Percentiles rank a stretch among this genome's conserved stretches.
Conservation (phyloP, 768 basidiomycete species). For the Pulveroboletus sp. region DNA sequence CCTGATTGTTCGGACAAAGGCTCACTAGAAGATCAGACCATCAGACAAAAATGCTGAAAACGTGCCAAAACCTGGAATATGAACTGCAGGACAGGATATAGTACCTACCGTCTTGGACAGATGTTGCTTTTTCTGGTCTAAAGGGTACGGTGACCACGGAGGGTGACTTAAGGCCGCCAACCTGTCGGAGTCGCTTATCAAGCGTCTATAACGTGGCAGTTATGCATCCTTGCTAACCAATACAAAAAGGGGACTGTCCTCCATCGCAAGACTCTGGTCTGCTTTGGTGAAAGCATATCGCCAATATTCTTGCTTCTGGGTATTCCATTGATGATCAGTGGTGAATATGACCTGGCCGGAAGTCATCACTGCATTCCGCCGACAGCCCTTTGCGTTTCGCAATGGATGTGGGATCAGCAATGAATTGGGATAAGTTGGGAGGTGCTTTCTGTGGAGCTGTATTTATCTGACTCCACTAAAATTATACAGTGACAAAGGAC, state of each 20-base stretch:
- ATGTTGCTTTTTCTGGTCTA: slow-evolving; percentile 53
- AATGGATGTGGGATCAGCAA: slow-evolving; percentile 35
- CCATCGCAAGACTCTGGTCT: slow-evolving; percentile 40
- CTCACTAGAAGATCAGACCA: slow-evolving; percentile 72
- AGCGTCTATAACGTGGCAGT: slow-evolving; percentile 66
- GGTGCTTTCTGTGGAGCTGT: not conserved
- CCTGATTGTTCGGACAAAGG: slow-evolving; percentile 74
- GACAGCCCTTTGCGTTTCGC: slow-evolving; percentile 22
- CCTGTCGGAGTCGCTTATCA: slow-evolving; percentile 51
- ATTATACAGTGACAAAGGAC: too few relatives aligned
- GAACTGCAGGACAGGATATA: not conserved
- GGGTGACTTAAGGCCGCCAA: slow-evolving; percentile 3
- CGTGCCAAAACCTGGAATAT: not conserved
- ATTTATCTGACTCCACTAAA: too few relatives aligned
- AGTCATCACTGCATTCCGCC: slow-evolving; percentile 15
- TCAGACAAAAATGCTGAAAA: slow-evolving; percentile 50
- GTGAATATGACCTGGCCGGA: slow-evolving; percentile 18
- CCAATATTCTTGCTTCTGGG: slow-evolving; percentile 13
- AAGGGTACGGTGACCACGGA: not conserved
- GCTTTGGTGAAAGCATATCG: slow-evolving; percentile 41
- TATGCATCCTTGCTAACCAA: slow-evolving; percentile 57
- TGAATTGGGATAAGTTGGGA: slow-evolving; percentile 2
- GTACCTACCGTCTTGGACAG: slow-evolving; percentile 55
- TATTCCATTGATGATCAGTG: slow-evolving; percentile 4
- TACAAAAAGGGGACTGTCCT: slow-evolving; percentile 68